phyloP scores from a whole-genome alignment of 2,329 filamentous ascomycete genomes.

The Purpureocillium lavendulum region DNA sequence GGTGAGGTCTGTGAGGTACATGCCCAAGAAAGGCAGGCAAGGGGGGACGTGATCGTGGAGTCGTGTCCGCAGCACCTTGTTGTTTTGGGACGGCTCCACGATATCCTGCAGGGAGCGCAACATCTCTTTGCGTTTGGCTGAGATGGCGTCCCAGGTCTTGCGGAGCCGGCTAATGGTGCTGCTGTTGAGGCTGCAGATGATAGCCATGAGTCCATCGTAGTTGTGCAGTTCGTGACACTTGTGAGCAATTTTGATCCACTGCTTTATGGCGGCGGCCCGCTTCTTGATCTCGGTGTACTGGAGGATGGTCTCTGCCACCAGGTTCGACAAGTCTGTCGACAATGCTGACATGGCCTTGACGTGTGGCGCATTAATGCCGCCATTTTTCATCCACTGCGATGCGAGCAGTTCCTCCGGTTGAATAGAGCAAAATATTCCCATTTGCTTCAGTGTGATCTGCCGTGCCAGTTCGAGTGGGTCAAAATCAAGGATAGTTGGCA shows the following conservation, averaged over 20 bases:
- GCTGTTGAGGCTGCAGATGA: constrained; percentile 87
- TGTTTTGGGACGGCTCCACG: constrained; percentile 85
- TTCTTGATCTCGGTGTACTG: constrained; percentile 87
- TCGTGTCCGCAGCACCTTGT: constrained; percentile 73
- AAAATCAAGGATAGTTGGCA: constrained; percentile 76
- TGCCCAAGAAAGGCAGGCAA: constrained; percentile 90
- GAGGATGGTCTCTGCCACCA: constrained; percentile 89
- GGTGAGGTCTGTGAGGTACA: constrained; percentile 91
- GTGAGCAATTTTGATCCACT: constrained; percentile 93
- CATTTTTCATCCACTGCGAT: constrained; percentile 90
- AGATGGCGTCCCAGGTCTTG: constrained; percentile 86
- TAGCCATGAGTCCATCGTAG: constrained; percentile 94
- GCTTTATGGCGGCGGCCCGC: constrained; percentile 82
- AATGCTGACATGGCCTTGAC: constrained; percentile 90
- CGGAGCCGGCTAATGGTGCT: constrained; percentile 83
- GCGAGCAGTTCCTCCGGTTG: constrained; percentile 85
- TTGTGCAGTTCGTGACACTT: constrained; percentile 87
- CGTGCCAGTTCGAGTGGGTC: constrained; percentile 85
- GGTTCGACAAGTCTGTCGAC: constrained; percentile 84
- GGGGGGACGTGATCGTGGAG: constrained; percentile 83
- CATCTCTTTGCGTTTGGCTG: constrained; percentile 70
- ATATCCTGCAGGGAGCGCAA: constrained; percentile 75
- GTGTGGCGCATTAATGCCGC: constrained; percentile 70
- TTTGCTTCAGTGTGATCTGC: constrained; percentile 88
- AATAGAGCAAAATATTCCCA: constrained; percentile 84